These are phyloP conservation scores for Pseudogymnoascus pannorum DNA, from an alignment of 2,329 filamentous ascomycete species.

Conservation along the genomic window DNA sequence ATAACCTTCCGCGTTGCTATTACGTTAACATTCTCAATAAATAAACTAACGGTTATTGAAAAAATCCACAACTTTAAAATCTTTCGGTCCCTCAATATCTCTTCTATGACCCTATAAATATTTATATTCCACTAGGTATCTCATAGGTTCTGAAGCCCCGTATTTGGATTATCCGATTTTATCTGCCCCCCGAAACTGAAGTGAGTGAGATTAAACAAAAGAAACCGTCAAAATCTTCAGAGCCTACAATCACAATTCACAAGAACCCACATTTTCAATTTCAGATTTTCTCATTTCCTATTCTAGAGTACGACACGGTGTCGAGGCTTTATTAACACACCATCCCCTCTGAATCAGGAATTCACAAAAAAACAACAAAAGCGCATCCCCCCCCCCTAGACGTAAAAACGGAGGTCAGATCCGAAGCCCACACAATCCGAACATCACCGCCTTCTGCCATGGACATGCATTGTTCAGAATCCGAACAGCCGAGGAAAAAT, in stretches of 20 bases:
- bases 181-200: too few species aligned
- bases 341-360: background rate
- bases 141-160: too few species aligned
- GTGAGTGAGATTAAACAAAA: background rate
- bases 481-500: background rate
- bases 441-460: background rate
- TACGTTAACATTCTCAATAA: background rate
- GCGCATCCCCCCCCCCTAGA: background rate
- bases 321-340: background rate
- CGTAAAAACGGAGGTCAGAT: background rate
- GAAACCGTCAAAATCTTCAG: background rate
- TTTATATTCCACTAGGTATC: too few species aligned
- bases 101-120: background rate
- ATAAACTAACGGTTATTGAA: background rate
- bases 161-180: too few species aligned
- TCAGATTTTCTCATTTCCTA: conserved; percentile 1
- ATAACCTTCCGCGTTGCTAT: background rate
- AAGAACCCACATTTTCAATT: background rate
- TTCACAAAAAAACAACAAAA: background rate
- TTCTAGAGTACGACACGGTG: background rate
- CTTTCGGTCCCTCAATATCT: background rate
- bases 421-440: background rate
- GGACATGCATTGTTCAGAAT: background rate
- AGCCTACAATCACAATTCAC: background rate
- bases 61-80: background rate